Evolutionary conservation across 305 asterid species (phyloP), one percentile per base, ranked within the genome.

Genomic region (Fraxinus sp.): DNA sequence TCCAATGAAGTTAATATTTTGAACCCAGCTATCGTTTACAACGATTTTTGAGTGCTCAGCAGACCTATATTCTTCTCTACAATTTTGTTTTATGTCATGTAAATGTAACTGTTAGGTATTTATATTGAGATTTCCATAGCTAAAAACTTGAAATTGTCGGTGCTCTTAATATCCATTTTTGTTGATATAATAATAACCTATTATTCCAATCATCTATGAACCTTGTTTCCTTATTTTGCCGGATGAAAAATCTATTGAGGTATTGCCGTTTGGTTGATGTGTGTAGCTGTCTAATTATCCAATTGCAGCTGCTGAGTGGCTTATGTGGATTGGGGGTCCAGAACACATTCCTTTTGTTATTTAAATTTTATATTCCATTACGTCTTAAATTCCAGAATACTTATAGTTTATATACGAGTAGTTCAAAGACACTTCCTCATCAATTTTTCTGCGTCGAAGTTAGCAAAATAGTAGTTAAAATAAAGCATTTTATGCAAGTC

Each of bases 1-100:
- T 66, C 57, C 57, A n/a, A 26, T 33, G 82, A 41, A 59, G 83
- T 81, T 33, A 46, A 39, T 78, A 11, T 28, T 72, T 20, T 78
- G 41, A 73, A 73, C 11, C 77, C 14, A 30, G 16, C 55, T 20
- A 7, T 20, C 16, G 6, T 39, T 57, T 41, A 44, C 44, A 14
- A 44, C 8, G 39, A 37, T 36, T 62, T 62, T 22, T 62, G 32
- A 22, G 14, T 62, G 16, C 33, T 22, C 2, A 59, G 10, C 70
- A 20, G 30, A 7, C 70, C 70, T 20, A 8, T 62, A 24, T 62
- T 8, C 14, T 62, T 62, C 32, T 62, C 32, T 62, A 62, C 14
- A 62, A 62, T 62, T 62, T 62, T 22, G 71, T 22, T 62, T 62
- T 62, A 8, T 62, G 11, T 24, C 33, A 62, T 22, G 5, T 59